phyloP scores from a whole-genome alignment of 73 alveolate genomes.

The Halteria grandinella region DNA sequence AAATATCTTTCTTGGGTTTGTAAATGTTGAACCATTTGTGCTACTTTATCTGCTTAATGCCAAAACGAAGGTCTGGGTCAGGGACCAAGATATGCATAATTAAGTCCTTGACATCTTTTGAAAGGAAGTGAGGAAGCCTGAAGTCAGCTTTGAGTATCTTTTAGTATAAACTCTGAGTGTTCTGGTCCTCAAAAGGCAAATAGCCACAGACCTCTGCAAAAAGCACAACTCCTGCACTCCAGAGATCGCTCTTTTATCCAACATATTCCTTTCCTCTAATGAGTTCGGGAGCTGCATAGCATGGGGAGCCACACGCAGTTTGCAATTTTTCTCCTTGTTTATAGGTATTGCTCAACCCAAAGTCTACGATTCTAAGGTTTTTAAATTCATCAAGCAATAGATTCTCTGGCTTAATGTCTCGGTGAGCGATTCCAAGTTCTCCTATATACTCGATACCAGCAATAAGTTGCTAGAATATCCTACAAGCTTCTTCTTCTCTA shows the following conservation, averaged over 20 bases:
- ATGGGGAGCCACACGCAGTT: slow-evolving; percentile 93
- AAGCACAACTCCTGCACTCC: slow-evolving; percentile 89
- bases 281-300: slow-evolving; percentile 93
- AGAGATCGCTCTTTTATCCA: slow-evolving; percentile 80
- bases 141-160: slow-evolving; percentile 77
- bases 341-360: slow-evolving; percentile 85
- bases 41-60: slow-evolving; percentile 34
- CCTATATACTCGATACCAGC: slow-evolving; percentile 83
- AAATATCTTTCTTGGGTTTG: slow-evolving; percentile 24
- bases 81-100: slow-evolving; percentile 61
- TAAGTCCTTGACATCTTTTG: slow-evolving; percentile 53
- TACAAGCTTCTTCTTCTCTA: slow-evolving; percentile 79
- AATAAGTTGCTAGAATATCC: slow-evolving; percentile 78
- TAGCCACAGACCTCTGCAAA: slow-evolving; percentile 81
- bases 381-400: slow-evolving; percentile 75
- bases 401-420: slow-evolving; percentile 92
- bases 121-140: slow-evolving; percentile 63
- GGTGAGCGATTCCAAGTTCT: slow-evolving; percentile 81
- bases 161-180: slow-evolving; percentile 72
- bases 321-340: slow-evolving; percentile 72
- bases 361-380: slow-evolving; percentile 80
- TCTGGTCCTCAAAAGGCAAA: slow-evolving; percentile 85
- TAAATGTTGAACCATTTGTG: slow-evolving; percentile 64
- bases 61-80: slow-evolving; percentile 62
- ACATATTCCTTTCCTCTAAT: slow-evolving; percentile 78